phyloP scores from a whole-genome alignment of 2,329 filamentous ascomycete genomes.

The Cytospora mali region DNA sequence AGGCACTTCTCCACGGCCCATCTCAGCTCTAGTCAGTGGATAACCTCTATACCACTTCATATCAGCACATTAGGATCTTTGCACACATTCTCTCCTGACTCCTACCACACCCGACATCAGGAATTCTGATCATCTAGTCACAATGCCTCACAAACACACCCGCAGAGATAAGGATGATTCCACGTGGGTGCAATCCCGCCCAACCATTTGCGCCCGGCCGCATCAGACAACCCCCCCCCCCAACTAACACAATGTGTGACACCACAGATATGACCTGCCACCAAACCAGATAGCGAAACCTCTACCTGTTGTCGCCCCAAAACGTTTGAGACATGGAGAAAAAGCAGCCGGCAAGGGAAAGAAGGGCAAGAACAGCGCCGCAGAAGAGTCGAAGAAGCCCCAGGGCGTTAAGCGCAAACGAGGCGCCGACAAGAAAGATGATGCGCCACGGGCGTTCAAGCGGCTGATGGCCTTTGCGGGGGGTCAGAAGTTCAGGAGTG shows the following conservation, averaged over 20 bases:
- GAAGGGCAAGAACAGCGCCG: slow-evolving; percentile 33
- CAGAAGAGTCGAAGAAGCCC: slow-evolving; percentile 39
- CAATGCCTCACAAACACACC: slow-evolving; percentile 88
- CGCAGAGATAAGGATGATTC: slow-evolving; percentile 60
- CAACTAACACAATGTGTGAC: slow-evolving; percentile 13
- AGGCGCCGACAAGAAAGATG: slow-evolving; percentile 57
- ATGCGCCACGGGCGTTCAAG: slow-evolving; percentile 86
- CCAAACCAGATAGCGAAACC: slow-evolving; percentile 52
- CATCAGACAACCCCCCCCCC: neutral
- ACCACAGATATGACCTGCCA: slow-evolving; percentile 52
- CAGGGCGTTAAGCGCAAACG: slow-evolving; percentile 53
- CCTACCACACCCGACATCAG: neutral
- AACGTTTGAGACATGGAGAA: slow-evolving; percentile 11
- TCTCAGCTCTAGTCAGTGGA: slow-evolving; percentile 7
- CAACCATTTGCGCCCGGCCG: slow-evolving; percentile 12
- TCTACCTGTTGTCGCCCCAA: slow-evolving; percentile 48
- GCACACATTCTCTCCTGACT: slow-evolving; percentile 1
- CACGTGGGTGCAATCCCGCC: slow-evolving; percentile 44
- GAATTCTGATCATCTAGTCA: slow-evolving; percentile 26
- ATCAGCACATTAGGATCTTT: neutral
- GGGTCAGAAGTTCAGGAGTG: slow-evolving; percentile 62
- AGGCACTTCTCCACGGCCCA: slow-evolving; percentile 18
- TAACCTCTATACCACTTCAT: slow-evolving; percentile 3
- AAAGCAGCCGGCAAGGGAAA: slow-evolving; percentile 12
- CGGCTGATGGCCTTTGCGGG: slow-evolving; percentile 77